A percentile compares a stretch with the other conserved stretches of the same genome.
phyloP scores from a whole-genome alignment of 345 rosid genomes.

The Pseudoturritis turrita region DNA sequence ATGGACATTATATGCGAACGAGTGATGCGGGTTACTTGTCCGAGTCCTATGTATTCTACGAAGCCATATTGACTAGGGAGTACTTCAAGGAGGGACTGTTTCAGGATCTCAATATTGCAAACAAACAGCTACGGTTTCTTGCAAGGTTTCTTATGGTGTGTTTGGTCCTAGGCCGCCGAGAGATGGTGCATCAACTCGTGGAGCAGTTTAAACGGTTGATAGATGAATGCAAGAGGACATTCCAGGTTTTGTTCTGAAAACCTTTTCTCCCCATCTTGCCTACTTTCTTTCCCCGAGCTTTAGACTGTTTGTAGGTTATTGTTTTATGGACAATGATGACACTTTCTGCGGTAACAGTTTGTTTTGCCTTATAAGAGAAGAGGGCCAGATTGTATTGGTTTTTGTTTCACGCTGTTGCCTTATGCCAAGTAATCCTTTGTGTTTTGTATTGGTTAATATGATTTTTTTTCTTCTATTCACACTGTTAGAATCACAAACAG shows the following conservation, averaged over 20 bases:
- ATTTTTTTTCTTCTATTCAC: no score
- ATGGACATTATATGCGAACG: conserved; percentile 90
- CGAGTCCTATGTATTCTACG: conserved; percentile 81
- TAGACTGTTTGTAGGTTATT: background rate
- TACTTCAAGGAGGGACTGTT: conserved; percentile 80
- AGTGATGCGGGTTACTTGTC: conserved; percentile 79
- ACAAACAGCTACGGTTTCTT: conserved; percentile 86
- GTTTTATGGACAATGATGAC: background rate
- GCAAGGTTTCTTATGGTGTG: conserved; percentile 92
- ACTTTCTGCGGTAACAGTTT: background rate
- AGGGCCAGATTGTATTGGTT: background rate
- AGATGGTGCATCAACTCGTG: conserved; percentile 79
- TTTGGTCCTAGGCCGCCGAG: conserved; percentile 75
- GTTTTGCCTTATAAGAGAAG: background rate
- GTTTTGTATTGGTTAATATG: background rate
- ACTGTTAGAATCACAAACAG: background rate
- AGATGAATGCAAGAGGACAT: conserved; percentile 89
- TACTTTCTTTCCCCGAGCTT: no score
- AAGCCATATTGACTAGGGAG: conserved; percentile 78
- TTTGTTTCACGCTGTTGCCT: background rate
- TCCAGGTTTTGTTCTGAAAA: conserved; percentile 49
- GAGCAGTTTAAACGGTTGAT: conserved; percentile 71
- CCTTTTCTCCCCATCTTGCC: background rate
- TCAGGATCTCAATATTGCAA: conserved; percentile 80
- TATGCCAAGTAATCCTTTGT: background rate